Percentiles rank a stretch among this genome's conserved stretches.
These are phyloP conservation scores for Cercophora sp. DNA, from an alignment of 495 filamentous ascomycete species.

Conservation along the genomic window DNA sequence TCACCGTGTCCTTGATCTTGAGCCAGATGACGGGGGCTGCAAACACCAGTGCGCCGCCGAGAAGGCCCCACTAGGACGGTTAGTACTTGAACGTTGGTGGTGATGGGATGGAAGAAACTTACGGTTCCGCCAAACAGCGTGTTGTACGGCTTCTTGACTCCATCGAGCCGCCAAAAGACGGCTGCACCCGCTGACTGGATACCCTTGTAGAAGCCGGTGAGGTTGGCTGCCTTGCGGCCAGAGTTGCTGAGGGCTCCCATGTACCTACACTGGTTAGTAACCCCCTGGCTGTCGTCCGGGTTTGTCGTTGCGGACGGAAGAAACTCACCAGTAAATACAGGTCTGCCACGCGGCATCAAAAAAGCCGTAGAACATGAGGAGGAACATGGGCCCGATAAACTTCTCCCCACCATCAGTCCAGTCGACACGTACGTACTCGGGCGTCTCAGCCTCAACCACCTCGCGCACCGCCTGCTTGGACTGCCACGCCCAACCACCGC, in stretches of 20 bases:
- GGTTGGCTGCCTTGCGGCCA: conserved; percentile 84
- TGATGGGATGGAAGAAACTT: conserved; percentile 16
- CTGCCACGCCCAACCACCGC: conserved; percentile 81
- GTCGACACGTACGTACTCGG: conserved; percentile 45
- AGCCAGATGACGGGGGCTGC: conserved; percentile 76
- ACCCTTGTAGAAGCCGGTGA: conserved; percentile 92
- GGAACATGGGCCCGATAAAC: conserved; percentile 79
- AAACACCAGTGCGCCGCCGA: conserved; percentile 65
- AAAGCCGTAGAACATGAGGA: conserved; percentile 93
- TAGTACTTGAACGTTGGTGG: neutral
- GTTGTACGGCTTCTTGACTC: conserved; percentile 58
- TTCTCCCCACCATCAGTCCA: conserved; percentile 53
- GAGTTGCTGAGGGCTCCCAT: conserved; percentile 94
- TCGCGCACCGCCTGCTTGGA: conserved; percentile 52
- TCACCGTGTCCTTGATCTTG: conserved; percentile 69
- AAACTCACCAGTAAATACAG: conserved; percentile 75
- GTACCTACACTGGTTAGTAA: conserved; percentile 50
- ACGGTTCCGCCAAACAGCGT: conserved; percentile 52
- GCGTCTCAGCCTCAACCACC: conserved; percentile 30
- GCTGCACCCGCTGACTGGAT: conserved; percentile 91
- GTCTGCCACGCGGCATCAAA: conserved; percentile 87
- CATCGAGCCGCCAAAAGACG: conserved; percentile 80
- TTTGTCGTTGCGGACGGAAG: too few species aligned
- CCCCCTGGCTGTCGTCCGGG: neutral
- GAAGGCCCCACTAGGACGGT: conserved; percentile 58